Evolutionary conservation across 2,329 filamentous ascomycete species (phyloP).

Genomic region (Fusarium palustre): DNA sequence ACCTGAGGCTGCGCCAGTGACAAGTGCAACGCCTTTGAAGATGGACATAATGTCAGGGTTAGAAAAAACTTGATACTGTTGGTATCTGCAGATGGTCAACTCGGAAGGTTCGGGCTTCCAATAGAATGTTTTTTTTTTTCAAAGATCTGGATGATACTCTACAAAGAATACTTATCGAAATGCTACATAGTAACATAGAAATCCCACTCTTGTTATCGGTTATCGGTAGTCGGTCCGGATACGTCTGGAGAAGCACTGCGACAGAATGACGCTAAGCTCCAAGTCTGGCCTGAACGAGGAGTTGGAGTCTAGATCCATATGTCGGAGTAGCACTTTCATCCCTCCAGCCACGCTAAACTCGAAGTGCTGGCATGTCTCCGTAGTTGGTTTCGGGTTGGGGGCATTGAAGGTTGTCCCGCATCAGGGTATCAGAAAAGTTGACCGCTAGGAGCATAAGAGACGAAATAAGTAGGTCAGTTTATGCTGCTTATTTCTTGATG

Average conservation of each 20-base stretch:
- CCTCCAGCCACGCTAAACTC: no score
- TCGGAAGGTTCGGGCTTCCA: neutral
- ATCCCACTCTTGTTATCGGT: neutral
- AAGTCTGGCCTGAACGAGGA: neutral
- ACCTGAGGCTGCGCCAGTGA: slow-evolving; percentile 27
- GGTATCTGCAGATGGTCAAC: neutral
- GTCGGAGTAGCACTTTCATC: no score
- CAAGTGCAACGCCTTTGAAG: slow-evolving; percentile 22
- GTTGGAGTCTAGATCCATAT: neutral
- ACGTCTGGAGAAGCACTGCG: neutral
- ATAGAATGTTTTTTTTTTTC: neutral
- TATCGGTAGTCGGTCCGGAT: neutral
- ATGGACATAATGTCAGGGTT: slow-evolving; percentile 4
- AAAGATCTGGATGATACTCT: neutral
- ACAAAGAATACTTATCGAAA: neutral
- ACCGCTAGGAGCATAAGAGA: no score
- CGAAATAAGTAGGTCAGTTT: no score
- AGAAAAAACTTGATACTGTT: neutral
- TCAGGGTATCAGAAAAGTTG: no score
- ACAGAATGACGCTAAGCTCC: neutral
- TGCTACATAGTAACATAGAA: neutral
- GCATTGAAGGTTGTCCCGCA: no score
- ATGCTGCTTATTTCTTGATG: no score
- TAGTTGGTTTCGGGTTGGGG: no score
- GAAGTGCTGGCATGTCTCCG: no score